These are phyloP conservation scores for Pyronema domesticum DNA, from an alignment of 495 filamentous ascomycete species.

Conservation along the genomic window DNA sequence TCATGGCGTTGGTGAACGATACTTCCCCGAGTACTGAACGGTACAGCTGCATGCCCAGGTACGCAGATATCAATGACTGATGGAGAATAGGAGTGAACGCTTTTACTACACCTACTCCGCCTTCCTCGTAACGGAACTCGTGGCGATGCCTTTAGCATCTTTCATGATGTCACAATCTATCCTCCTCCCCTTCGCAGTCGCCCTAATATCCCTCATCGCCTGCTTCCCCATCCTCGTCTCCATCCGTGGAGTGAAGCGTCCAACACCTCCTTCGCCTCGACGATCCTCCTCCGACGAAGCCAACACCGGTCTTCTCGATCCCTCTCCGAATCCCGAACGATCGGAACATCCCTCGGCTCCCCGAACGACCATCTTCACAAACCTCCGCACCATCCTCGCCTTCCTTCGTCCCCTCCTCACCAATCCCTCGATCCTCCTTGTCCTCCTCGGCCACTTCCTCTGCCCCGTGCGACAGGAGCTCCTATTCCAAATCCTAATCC, in stretches of 20 bases:
- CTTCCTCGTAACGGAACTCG: constrained; percentile 3
- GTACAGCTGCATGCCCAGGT: background rate
- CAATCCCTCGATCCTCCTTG: background rate
- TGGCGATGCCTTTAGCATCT: background rate
- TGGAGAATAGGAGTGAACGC: background rate
- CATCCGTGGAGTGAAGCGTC: background rate
- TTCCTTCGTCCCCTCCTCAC: background rate
- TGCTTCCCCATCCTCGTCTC: background rate
- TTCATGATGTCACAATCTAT: background rate
- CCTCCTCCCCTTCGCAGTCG: background rate
- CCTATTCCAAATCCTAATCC: constrained; percentile 10
- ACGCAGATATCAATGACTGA: background rate
- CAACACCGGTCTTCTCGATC: background rate
- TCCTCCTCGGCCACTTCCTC: constrained; percentile 3
- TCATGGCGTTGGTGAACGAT: constrained; percentile 6
- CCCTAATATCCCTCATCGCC: background rate
- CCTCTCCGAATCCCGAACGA: background rate
- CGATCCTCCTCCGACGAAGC: background rate
- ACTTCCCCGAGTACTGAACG: background rate
- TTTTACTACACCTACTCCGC: constrained; percentile 9
- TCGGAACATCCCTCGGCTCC: background rate
- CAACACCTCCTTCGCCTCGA: background rate
- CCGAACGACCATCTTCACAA: background rate
- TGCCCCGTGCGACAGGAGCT: constrained; percentile 6
- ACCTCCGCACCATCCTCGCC: background rate